Percentiles rank a stretch among this genome's conserved stretches.
Evolutionary conservation across 2,329 filamentous ascomycete species (phyloP).

Genomic region (Aspergillus terreus): DNA sequence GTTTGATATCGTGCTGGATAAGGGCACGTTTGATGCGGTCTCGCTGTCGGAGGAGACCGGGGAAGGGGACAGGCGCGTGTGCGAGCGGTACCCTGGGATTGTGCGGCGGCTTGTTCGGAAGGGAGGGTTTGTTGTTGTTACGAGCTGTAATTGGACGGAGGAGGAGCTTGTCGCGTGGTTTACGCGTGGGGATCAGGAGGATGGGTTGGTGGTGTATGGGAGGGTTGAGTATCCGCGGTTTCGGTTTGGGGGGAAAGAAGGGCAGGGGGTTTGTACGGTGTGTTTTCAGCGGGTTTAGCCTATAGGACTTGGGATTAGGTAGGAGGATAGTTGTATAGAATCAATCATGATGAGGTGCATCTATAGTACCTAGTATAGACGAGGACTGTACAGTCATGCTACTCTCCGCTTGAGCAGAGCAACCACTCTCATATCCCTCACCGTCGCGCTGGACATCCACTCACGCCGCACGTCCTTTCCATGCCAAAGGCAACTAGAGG

Average conservation of each 20-base stretch:
- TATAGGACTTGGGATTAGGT: too few species aligned
- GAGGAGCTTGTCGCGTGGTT: slow-evolving; percentile 81
- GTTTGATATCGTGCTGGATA: slow-evolving; percentile 93
- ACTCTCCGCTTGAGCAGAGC: too few species aligned
- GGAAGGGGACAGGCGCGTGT: slow-evolving; percentile 48
- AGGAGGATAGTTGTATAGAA: too few species aligned
- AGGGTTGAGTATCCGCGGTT: slow-evolving; percentile 80
- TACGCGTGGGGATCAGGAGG: slow-evolving; percentile 40
- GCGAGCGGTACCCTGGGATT: slow-evolving; percentile 69
- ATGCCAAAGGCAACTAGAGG: too few species aligned
- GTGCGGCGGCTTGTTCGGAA: slow-evolving; percentile 65
- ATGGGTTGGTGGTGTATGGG: slow-evolving; percentile 58
- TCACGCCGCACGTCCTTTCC: too few species aligned
- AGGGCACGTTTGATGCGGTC: slow-evolving; percentile 96
- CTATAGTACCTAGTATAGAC: too few species aligned
- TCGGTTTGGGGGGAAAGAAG: slow-evolving; percentile 82
- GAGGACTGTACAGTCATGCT: too few species aligned
- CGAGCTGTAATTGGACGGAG: slow-evolving; percentile 98
- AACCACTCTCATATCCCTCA: too few species aligned
- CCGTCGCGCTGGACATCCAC: too few species aligned
- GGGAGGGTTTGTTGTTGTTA: slow-evolving; percentile 75
- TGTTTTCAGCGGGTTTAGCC: slow-evolving; percentile 61
- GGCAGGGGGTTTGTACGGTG: slow-evolving; percentile 82
- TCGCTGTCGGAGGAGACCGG: slow-evolving; percentile 54
- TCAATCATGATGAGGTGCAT: too few species aligned